Conservation (phyloP, 1,139 yeast genomes). For the Komagataea norvegica region DNA sequence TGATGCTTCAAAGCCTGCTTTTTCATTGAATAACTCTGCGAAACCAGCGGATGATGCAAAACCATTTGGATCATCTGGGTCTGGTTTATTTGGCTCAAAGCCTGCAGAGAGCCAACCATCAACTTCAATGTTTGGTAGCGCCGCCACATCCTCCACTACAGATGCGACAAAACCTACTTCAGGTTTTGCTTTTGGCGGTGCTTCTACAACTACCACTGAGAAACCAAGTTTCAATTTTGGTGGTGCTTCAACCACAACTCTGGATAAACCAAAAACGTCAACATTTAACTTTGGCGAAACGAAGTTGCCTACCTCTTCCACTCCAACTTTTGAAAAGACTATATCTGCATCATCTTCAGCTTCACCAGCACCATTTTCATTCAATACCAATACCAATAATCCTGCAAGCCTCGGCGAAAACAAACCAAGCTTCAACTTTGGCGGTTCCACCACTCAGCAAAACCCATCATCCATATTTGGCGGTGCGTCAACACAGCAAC, state of each 20-base stretch:
- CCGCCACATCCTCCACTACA: neutral
- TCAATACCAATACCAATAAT: too few species aligned
- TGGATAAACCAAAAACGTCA: constrained; percentile 1
- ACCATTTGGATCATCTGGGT: constrained; percentile 3
- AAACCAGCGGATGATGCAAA: neutral
- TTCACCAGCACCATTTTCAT: too few species aligned
- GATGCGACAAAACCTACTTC: neutral
- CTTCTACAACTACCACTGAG: constrained; percentile 3
- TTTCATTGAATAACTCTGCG: neutral
- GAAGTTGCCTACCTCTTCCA: too few species aligned
- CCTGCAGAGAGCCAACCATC: constrained; percentile 1
- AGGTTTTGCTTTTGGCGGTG: constrained; percentile 4
- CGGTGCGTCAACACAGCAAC: constrained; percentile 7
- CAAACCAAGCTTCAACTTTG: constrained; percentile 8
- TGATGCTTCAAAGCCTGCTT: neutral
- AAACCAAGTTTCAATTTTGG: constrained; percentile 9
- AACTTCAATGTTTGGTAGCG: neutral
- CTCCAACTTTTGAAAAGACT: too few species aligned
- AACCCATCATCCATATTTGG: constrained; percentile 22
- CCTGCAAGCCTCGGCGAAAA: too few species aligned
- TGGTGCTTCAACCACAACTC: constrained; percentile 1
- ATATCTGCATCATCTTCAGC: too few species aligned
- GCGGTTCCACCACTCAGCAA: constrained; percentile 7
- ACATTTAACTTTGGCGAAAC: constrained; percentile 11
- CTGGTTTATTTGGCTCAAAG: constrained; percentile 3